These are phyloP conservation scores for Calycina marina DNA, from an alignment of 2,329 filamentous ascomycete genomes.

Conservation along the genomic window DNA sequence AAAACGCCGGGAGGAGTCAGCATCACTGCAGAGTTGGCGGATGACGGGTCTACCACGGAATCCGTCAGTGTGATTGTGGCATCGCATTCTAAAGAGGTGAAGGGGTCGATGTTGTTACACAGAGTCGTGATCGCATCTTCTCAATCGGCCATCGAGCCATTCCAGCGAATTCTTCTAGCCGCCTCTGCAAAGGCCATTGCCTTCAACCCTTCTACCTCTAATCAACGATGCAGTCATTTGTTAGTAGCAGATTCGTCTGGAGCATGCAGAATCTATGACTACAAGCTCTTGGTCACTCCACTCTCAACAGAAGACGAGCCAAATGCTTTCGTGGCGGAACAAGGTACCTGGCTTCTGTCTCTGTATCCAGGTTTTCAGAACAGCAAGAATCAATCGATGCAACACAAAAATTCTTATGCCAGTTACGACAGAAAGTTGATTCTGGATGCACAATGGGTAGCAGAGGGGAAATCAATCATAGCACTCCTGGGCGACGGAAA, in stretches of 20 bases:
- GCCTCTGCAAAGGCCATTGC: conserved; percentile 38
- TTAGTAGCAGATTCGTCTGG: conserved; percentile 39
- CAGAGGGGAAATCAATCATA: conserved; percentile 43
- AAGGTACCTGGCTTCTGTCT: conserved; percentile 50
- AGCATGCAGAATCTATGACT: conserved; percentile 48
- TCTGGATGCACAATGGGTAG: conserved; percentile 48
- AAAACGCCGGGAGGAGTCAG: conserved; percentile 39
- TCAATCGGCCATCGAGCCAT: conserved; percentile 29
- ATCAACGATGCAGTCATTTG: conserved; percentile 36
- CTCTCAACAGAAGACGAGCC: conserved; percentile 31
- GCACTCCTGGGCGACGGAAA: conserved; percentile 46
- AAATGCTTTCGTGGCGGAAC: conserved; percentile 25
- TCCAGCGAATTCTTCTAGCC: conserved; percentile 45
- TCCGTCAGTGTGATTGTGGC: conserved; percentile 40
- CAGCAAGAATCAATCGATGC: conserved; percentile 9
- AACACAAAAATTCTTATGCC: conserved; percentile 30
- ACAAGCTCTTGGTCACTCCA: conserved; percentile 35
- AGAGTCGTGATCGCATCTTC: conserved; percentile 31
- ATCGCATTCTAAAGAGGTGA: conserved; percentile 43
- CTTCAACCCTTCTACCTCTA: conserved; percentile 38
- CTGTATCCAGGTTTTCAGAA: conserved; percentile 31
- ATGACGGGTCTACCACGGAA: conserved; percentile 6
- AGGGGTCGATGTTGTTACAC: conserved; percentile 43
- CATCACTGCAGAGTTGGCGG: conserved; percentile 28
- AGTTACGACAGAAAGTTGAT: conserved; percentile 39